Base-by-base conservation (phyloP, 2,329 filamentous ascomycete species). In the Orbilia javanica region DNA sequence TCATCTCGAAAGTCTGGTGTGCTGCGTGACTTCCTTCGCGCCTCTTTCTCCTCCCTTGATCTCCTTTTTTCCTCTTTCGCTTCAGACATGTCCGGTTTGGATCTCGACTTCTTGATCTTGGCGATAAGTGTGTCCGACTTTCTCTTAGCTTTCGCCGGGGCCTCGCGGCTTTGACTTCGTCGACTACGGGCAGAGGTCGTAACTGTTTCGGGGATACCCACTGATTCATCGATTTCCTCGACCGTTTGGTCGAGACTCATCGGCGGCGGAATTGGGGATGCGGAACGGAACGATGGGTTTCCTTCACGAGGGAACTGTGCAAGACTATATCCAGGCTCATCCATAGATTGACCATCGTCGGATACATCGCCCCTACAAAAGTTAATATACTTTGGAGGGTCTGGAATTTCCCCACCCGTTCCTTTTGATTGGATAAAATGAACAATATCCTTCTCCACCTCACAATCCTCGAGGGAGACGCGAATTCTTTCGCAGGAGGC, bases 351-450 rank as follows among this genome's bases (percentile, higher is more conserved):
- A 42, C 89, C 90, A 81, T 99, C 96, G 68, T 90, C 86, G 42
- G 88, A 88, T 53, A 91, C 85, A 83, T 97, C 94, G 15, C 95
- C 96, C 10, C 96, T 91, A 84, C 93, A 96, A 84, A 98, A 99
- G 86, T 99, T 97, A 89, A 99, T 97, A 84, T 97, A 99, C 84
- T 94, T 97, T 50, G 96, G 96, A 25, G 96, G 90, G 84, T 97
- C 96, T 0, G 96, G 96, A 55, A 99, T 99, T 84, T 99, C 96
- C 84, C 98, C 95, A 4, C 96, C 94, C 1, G 96, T 99, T 22
- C 95, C 95, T 80, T 86, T 89, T 57, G 97, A 94, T 79, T 88
- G 91, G 85, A 99, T 99, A 86, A 99, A 99, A 79, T 85, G 86
- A 22, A 90, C 86, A 79, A 99, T 97, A 83, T 99, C 96, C 84